Conservation (phyloP, 768 basidiomycete genomes). For the Dendrothele bispora region DNA sequence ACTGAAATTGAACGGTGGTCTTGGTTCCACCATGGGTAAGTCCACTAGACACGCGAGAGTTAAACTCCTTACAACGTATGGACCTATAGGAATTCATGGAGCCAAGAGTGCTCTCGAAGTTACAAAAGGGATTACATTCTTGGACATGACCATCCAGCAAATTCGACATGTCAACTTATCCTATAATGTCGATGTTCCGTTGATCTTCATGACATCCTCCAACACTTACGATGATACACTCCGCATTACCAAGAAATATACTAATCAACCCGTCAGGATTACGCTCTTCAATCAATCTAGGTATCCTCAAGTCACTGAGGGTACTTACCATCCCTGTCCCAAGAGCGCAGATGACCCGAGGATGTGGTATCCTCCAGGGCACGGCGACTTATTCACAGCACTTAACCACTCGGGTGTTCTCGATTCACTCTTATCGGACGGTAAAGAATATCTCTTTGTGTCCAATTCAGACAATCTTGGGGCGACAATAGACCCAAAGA, state of each 20-base stretch:
- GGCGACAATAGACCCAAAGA: conserved; percentile 83
- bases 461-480: conserved; percentile 97
- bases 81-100: conserved; percentile 45
- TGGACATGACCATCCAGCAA: conserved; percentile 90
- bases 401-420: conserved; percentile 86
- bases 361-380: conserved; percentile 98
- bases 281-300: conserved; percentile 91
- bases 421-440: conserved; percentile 83
- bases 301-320: conserved; percentile 90
- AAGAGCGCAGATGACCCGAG: conserved; percentile 78
- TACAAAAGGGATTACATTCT: conserved; percentile 92
- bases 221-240: conserved; percentile 98
- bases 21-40: conserved; percentile 64
- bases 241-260: conserved; percentile 95
- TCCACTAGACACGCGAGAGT: not conserved
- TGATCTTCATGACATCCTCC: conserved; percentile 96
- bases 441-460: conserved; percentile 96
- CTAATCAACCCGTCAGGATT: conserved; percentile 91
- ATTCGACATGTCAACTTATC: conserved; percentile 93
- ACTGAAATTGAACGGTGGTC: conserved; percentile 77
- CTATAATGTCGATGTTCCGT: conserved; percentile 84
- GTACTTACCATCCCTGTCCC: conserved; percentile 87
- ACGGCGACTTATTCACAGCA: conserved; percentile 95
- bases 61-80: conserved; percentile 2
- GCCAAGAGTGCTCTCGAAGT: conserved; percentile 78